phyloP scores from a whole-genome alignment of 176 grass and related monocot genomes.

The Eragrostis curvula region DNA sequence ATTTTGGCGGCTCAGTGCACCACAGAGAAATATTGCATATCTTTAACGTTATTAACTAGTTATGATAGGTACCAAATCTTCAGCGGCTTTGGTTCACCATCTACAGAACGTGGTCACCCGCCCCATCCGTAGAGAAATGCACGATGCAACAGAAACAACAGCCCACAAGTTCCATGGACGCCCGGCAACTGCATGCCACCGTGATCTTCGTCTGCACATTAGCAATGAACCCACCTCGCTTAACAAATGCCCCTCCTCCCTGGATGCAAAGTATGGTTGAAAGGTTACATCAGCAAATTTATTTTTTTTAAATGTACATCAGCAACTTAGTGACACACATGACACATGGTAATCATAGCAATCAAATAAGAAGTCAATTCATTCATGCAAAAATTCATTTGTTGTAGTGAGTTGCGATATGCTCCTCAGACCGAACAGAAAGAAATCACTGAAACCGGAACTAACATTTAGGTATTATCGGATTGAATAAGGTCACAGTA shows the following conservation, averaged over 20 bases:
- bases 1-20: too few relatives aligned
- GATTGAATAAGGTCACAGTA: background rate
- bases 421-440: background rate
- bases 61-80: too few relatives aligned
- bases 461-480: background rate
- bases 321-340: background rate
- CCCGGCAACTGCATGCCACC: background rate
- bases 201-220: background rate
- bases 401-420: background rate
- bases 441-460: background rate
- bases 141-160: too few relatives aligned
- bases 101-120: too few relatives aligned
- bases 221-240: background rate
- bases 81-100: too few relatives aligned
- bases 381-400: background rate
- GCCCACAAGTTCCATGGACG: background rate
- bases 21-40: too few relatives aligned
- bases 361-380: background rate
- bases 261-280: background rate
- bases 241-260: slow-evolving; percentile 4
- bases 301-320: too few relatives aligned
- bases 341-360: background rate
- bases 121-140: too few relatives aligned
- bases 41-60: too few relatives aligned
- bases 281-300: slow-evolving; percentile 15